Base-by-base conservation (phyloP, 371 early-diverging fungal species). In the Apophysomyces ossiformis region DNA sequence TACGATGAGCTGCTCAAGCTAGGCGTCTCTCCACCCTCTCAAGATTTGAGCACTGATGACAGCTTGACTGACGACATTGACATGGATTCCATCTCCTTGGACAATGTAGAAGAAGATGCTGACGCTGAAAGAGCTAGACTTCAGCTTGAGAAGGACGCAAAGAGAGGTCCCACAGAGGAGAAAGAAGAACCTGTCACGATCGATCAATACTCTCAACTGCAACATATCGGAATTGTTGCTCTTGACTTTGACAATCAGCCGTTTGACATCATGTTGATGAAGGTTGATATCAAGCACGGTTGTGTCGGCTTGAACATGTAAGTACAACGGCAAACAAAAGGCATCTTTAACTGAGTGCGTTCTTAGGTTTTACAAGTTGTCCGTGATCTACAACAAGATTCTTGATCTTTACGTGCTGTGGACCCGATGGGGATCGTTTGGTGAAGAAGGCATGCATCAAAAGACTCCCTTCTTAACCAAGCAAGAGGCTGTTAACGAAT, bases 401-500 rank as follows among this genome's bases (percentile, higher is more conserved):
- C 67, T 79, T 5, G 80, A 85, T 60, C 56, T 86, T 0, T 84
- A 87, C 65, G 71, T 89, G 35, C 65, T 89, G 0, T 84, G 82
- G 79, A 89, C 86, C 13, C 77, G 86, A 15, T 89, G 88, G 87
- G 89, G 87, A 3, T 62, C 67, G 1, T 66, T 82, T 56, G 85
- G 84, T 16, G 69, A 76, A 46, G 73, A 69, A 44, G 87, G 87
- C 15, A 82, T 82, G 77, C 78, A 81, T 67, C 89, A 89, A 71
- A 79, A 80, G 58, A 87, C 89, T 11, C 89, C 89, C 0, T 85
- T 67, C 63, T 56, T 76, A 37, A 69, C 70, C 13, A 72, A 77
- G 37, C 84, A 84, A 57, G 86, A 81, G 35, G 81, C 80, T 39
- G 72, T 85, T 32, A 54, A 54, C 4, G 89, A 87, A 46, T 89